Evolutionary conservation across 805 yeast species (phyloP).

Genomic region (Saturnispora mendoncae): DNA sequence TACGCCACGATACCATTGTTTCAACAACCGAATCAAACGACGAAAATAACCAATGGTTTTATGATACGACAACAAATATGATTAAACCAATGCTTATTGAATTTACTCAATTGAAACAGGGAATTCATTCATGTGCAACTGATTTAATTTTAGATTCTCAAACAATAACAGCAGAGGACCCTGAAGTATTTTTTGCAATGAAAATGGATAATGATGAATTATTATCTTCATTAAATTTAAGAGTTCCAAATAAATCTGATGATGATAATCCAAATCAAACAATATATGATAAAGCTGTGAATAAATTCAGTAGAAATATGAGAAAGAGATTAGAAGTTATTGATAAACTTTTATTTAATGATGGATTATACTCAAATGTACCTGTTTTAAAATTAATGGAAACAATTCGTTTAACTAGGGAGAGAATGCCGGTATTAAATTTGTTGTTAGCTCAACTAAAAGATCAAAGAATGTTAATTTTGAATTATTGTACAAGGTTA

Average conservation of each 20-base stretch:
- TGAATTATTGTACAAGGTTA: conserved; percentile 67
- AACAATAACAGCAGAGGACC: conserved; percentile 60
- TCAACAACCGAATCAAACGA: conserved; percentile 5
- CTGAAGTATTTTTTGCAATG: conserved; percentile 48
- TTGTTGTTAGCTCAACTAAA: conserved; percentile 46
- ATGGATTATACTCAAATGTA: conserved; percentile 27
- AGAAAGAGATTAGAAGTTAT: conserved; percentile 36
- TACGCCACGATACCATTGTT: conserved; percentile 17
- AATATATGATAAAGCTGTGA: conserved; percentile 23
- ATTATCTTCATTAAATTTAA: conserved; percentile 22
- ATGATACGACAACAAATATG: conserved; percentile 27
- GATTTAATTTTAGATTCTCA: conserved; percentile 61
- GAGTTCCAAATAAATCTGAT: conserved; percentile 25
- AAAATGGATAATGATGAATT: conserved; percentile 44
- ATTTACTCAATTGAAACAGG: conserved; percentile 67
- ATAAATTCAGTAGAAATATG: conserved; percentile 41
- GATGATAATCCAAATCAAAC: conserved; percentile 25
- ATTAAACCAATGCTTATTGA: conserved; percentile 49
- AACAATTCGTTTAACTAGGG: conserved; percentile 31
- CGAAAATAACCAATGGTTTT: conserved; percentile 20
- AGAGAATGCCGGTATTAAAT: conserved; percentile 30
- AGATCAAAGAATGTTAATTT: conserved; percentile 60
- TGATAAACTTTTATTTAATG: conserved; percentile 27
- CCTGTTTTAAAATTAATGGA: conserved; percentile 28
- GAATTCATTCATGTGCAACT: conserved; percentile 51